phyloP scores from a whole-genome alignment of 1,139 yeast genomes.

The Suhomyces coccinellae region DNA sequence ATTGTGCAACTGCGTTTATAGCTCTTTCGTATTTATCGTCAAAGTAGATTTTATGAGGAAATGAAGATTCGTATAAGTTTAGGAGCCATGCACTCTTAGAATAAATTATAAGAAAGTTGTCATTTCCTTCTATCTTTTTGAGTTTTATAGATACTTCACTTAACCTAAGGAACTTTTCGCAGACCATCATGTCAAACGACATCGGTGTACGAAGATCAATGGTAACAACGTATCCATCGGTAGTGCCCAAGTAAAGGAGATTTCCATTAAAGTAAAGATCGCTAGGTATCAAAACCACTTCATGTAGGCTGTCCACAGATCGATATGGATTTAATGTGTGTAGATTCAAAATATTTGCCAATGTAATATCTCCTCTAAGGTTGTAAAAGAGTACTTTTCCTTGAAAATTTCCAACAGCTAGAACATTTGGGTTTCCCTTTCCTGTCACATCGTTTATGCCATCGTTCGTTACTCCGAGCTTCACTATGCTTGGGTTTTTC shows the following conservation, averaged over 20 bases:
- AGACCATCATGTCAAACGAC: neutral
- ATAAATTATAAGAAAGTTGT: slow-evolving; percentile 26
- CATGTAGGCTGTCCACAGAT: neutral
- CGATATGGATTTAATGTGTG: slow-evolving; percentile 10
- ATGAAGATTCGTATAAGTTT: slow-evolving; percentile 29
- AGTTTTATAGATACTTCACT: slow-evolving; percentile 28
- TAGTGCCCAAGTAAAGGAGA: slow-evolving; percentile 20
- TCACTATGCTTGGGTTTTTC: slow-evolving; percentile 12
- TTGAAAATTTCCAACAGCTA: slow-evolving; percentile 14
- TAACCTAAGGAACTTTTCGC: slow-evolving; percentile 20
- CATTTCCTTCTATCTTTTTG: slow-evolving; percentile 14
- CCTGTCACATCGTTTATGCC: neutral
- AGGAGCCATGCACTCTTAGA: slow-evolving; percentile 48
- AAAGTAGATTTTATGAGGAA: slow-evolving; percentile 44
- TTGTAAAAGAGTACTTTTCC: slow-evolving; percentile 1
- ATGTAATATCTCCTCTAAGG: neutral
- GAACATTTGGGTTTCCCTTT: neutral
- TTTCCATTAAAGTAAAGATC: slow-evolving; percentile 8
- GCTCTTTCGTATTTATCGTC: slow-evolving; percentile 35
- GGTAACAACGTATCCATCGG: slow-evolving; percentile 18
- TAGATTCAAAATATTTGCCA: slow-evolving; percentile 5
- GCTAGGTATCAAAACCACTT: slow-evolving; percentile 11
- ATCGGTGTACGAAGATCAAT: slow-evolving; percentile 2
- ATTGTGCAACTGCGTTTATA: slow-evolving; percentile 12
- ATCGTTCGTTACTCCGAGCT: neutral